These are phyloP conservation scores for Penicillium sp. DNA, from an alignment of 2,329 filamentous ascomycete genomes.

Conservation along the genomic window DNA sequence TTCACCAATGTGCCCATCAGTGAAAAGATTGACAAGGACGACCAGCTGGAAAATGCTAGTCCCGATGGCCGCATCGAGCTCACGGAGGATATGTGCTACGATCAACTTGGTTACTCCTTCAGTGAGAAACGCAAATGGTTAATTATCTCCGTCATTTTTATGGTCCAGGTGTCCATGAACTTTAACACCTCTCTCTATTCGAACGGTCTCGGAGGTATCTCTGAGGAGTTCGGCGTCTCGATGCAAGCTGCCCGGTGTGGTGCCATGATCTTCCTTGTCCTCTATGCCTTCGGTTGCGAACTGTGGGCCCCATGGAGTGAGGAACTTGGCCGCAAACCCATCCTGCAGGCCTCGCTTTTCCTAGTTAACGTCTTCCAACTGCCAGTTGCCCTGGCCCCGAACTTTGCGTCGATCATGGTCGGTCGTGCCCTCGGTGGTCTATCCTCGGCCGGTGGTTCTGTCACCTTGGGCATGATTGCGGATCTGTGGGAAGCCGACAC, in stretches of 20 bases:
- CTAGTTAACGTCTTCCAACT: slow-evolving; percentile 79
- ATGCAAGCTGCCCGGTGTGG: slow-evolving; percentile 71
- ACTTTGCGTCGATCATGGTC: slow-evolving; percentile 71
- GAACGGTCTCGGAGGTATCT: slow-evolving; percentile 68
- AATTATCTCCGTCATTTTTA: slow-evolving; percentile 73
- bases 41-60: slow-evolving; percentile 31
- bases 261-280: slow-evolving; percentile 76
- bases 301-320: slow-evolving; percentile 89
- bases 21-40: slow-evolving; percentile 11
- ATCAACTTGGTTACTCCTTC: slow-evolving; percentile 67
- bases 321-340: slow-evolving; percentile 76
- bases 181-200: slow-evolving; percentile 78
- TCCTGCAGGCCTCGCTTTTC: slow-evolving; percentile 73
- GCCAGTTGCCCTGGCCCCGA: slow-evolving; percentile 72
- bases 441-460: slow-evolving; percentile 72
- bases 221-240: slow-evolving; percentile 69
- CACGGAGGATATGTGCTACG: slow-evolving; percentile 65
- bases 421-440: slow-evolving; percentile 73
- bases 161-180: slow-evolving; percentile 77
- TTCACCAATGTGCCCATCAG: not conserved
- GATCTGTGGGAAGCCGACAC: slow-evolving; percentile 72
- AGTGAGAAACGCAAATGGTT: slow-evolving; percentile 70
- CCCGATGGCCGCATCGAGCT: slow-evolving; percentile 40
- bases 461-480: slow-evolving; percentile 75
- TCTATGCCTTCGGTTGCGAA: slow-evolving; percentile 85